Evolutionary conservation across 2,329 filamentous ascomycete species (phyloP), one percentile per base, ranked within the genome.

Genomic region (Hymenoscyphus repandus): DNA sequence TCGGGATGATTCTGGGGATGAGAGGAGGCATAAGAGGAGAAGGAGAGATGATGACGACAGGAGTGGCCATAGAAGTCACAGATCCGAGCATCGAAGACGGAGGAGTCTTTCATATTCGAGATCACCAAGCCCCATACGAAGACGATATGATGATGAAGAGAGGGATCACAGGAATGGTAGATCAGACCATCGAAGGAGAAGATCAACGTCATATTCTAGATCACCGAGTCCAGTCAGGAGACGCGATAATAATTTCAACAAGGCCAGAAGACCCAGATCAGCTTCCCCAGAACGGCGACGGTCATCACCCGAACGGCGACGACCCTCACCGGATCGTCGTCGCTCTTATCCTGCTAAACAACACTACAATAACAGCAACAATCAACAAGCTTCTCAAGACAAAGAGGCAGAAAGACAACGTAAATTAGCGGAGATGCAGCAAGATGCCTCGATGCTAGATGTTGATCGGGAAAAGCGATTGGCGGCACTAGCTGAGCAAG

Each of bases 381-480:
- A n/a, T 13, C n/a, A 9, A 32, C 5, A 39, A 5, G 48, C 47
- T 51, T 31, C 55, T 48, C 56, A 60, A 13, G 67, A 69, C 3
- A 67, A 65, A 6, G 77, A 77, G 17, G 77, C 80, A 18, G 82
- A 86, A 55, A 75, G 76, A n/a, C 81, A 82, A 11, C 76, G 78
- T 20, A 88, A 82, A 64, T 69, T 90, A 15, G 85, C 83, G 13
- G 83, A 82, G 7, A 90, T 90, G 86, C 85, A 88, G 65, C 77
- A 78, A 15, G 84, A 82, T 27, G 86, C 86, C 4, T 76, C 75
- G 1, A 80, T 85, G 10, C 72, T 95, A 43, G 87, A 92, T 60
- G 65, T 73, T n/a, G 83, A 86, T 58, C 82, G 90, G 31, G 79
- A 80, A 57, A 76, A 78, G 52, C 79, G 89, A 20, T 72, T 95